phyloP scores from a whole-genome alignment of 2,329 filamentous ascomycete species.

The Alternaria ventricosa region DNA sequence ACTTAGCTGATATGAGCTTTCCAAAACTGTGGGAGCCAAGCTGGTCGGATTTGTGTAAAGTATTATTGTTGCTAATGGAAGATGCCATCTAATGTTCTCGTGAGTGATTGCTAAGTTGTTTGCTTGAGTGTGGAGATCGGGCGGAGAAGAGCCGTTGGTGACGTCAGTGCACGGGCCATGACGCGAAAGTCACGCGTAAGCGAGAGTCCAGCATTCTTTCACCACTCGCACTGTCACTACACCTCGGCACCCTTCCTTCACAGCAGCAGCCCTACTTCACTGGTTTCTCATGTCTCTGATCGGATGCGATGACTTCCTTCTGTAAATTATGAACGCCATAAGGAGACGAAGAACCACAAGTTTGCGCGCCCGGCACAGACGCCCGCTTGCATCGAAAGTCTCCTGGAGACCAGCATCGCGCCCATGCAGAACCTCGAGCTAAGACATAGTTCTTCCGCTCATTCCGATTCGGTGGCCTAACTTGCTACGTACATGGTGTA shows the following conservation, averaged over 20 bases:
- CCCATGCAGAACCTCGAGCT: too few relatives aligned
- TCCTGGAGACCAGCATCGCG: background rate
- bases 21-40: background rate
- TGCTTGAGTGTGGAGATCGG: background rate
- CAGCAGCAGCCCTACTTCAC: background rate
- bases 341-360: background rate
- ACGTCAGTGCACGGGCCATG: background rate
- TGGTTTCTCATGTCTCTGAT: fast-evolving
- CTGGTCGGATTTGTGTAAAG: background rate
- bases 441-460: too few relatives aligned
- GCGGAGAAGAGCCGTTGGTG: background rate
- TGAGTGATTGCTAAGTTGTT: background rate
- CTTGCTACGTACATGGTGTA: too few relatives aligned
- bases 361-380: background rate
- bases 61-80: background rate
- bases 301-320: background rate
- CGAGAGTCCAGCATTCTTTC: background rate
- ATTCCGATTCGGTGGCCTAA: too few relatives aligned
- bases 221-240: background rate
- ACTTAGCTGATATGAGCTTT: background rate
- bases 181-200: background rate
- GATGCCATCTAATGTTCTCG: background rate
- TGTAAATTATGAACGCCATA: background rate
- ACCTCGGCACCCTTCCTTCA: background rate
- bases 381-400: background rate